phyloP scores from a whole-genome alignment of 192 early-diverging fungal genomes.

The Gonapodya prolifera region DNA sequence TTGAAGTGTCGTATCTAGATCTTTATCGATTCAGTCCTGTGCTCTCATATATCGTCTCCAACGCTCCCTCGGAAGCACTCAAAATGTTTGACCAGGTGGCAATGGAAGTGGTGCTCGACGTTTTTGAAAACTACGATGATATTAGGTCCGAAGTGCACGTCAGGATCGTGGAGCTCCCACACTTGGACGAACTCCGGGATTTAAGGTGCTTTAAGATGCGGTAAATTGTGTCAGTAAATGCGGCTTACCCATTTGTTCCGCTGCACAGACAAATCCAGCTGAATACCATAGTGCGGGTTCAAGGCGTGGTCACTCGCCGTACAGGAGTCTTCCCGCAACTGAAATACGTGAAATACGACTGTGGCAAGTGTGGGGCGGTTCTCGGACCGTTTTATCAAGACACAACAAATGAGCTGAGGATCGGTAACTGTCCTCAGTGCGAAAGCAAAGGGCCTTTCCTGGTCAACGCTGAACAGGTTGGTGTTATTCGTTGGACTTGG shows the following conservation, averaged over 20 bases:
- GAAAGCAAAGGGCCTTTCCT: constrained; percentile 83
- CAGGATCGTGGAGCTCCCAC: constrained; percentile 77
- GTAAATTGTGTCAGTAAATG: not conserved
- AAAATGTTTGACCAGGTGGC: constrained; percentile 89
- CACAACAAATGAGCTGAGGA: constrained; percentile 67
- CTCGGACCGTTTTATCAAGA: constrained; percentile 94
- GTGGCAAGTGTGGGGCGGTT: constrained; percentile 79
- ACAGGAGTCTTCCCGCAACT: constrained; percentile 95
- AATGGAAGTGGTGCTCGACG: constrained; percentile 72
- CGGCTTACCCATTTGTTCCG: not conserved
- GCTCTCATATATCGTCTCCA: constrained; percentile 79
- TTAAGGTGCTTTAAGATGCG: constrained; percentile 31
- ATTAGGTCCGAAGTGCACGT: constrained; percentile 92
- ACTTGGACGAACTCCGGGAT: constrained; percentile 73
- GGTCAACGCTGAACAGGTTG: constrained; percentile 76
- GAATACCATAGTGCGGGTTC: constrained; percentile 80
- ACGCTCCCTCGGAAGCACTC: constrained; percentile 77
- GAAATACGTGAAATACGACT: constrained; percentile 93
- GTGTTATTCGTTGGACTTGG: not conserved
- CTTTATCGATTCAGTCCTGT: constrained; percentile 64
- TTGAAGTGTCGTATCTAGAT: constrained; percentile 80
- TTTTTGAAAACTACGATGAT: constrained; percentile 80
- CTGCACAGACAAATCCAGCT: constrained; percentile 63
- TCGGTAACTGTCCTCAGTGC: constrained; percentile 75
- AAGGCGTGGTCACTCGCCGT: constrained; percentile 84